A percentile compares a stretch with the other conserved stretches of the same genome.
Evolutionary conservation across 179 eudicot species (phyloP).

Genomic region (Monotropa hypopitys): DNA sequence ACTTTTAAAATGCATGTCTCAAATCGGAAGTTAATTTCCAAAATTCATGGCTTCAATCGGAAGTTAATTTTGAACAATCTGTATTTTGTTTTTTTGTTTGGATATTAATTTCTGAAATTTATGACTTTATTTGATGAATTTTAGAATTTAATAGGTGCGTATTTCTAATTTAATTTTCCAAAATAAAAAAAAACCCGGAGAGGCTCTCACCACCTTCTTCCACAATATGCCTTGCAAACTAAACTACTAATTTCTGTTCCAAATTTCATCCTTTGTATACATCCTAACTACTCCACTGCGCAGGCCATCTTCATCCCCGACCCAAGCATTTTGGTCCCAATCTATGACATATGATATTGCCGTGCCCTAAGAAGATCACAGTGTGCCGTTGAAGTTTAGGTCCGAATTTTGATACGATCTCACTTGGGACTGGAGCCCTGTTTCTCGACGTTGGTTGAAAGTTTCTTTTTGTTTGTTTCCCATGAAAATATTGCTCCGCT

Average conservation of each 20-base stretch:
- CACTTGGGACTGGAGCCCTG: not conserved
- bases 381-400: not conserved
- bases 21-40: too few species aligned
- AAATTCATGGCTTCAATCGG: too few species aligned
- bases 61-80: too few species aligned
- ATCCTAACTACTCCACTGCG: not conserved
- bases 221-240: not conserved
- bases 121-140: too few species aligned
- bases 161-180: too few species aligned
- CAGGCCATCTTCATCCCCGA: not conserved
- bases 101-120: too few species aligned
- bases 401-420: not conserved
- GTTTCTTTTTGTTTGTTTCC: not conserved
- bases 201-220: too few species aligned
- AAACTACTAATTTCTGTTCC: not conserved
- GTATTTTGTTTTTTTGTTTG: too few species aligned
- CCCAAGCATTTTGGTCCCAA: not conserved
- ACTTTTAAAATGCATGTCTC: too few species aligned
- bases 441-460: not conserved
- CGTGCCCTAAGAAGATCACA: not conserved
- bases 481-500: not conserved
- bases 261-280: not conserved
- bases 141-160: too few species aligned
- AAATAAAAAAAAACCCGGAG: too few species aligned
- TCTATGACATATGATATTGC: not conserved